These are phyloP conservation scores for Xylariaceae sp. DNA, from an alignment of 2,329 filamentous ascomycete species.

Conservation along the genomic window DNA sequence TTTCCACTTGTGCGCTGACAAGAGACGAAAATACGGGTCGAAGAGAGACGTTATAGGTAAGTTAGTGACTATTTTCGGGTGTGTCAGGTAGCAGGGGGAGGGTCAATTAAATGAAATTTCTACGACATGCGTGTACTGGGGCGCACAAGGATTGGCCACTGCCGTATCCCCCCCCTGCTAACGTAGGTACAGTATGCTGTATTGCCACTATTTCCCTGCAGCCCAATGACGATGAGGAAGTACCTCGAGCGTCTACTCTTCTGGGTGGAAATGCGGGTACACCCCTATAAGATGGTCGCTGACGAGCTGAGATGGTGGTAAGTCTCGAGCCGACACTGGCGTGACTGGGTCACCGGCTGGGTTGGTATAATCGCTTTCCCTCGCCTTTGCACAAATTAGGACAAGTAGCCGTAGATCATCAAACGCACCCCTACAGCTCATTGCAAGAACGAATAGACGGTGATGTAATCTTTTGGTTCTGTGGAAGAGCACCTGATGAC, in stretches of 20 bases:
- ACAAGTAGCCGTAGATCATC: conserved; percentile 15
- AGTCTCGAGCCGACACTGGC: conserved; percentile 3
- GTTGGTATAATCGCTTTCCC: no score
- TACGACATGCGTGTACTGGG: neutral
- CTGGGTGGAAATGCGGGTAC: conserved; percentile 1
- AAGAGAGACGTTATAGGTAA: conserved; percentile 18
- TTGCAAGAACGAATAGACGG: conserved; percentile 13
- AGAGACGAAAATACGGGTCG: conserved; percentile 26
- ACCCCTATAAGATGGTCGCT: conserved; percentile 11
- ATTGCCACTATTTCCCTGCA: conserved; percentile 18
- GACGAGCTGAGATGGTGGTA: no score
- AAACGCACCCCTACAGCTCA: neutral
- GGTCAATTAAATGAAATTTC: conserved; percentile 33
- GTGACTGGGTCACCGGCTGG: no score
- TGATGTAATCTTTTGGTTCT: conserved; percentile 19
- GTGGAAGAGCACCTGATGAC: conserved; percentile 19
- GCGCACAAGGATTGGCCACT: conserved; percentile 8
- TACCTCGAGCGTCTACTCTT: neutral
- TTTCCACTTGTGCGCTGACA: conserved; percentile 18
- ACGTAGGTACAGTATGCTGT: neutral
- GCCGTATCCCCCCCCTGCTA: conserved; percentile 9
- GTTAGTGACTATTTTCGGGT: conserved; percentile 31
- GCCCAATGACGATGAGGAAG: conserved; percentile 14
- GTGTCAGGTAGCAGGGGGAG: conserved; percentile 26
- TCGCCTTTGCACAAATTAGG: conserved; percentile 11